Conservation (phyloP, 495 filamentous ascomycete genomes). For the Evansstolkia leycettana region DNA sequence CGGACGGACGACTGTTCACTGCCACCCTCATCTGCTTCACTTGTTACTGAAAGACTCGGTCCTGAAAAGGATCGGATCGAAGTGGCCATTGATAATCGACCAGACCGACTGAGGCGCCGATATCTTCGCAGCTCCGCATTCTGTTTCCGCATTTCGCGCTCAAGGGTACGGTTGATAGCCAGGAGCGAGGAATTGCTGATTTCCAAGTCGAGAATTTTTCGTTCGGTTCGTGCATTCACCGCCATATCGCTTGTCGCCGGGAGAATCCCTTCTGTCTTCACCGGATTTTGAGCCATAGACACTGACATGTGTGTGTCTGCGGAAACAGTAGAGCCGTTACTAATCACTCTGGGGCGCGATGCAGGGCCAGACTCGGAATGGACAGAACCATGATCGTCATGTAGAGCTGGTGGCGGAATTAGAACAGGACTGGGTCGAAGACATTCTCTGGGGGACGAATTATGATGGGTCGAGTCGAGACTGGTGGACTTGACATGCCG, state of each 20-base stretch:
- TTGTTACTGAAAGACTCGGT: conserved; percentile 20
- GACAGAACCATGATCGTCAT: conserved; percentile 11
- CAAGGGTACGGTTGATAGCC: conserved; percentile 91
- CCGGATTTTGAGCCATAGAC: conserved; percentile 30
- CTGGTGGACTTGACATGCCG: conserved; percentile 29
- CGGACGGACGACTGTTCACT: conserved; percentile 22
- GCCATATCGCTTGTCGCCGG: conserved; percentile 56
- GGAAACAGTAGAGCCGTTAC: conserved; percentile 24
- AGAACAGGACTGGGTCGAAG: conserved; percentile 25
- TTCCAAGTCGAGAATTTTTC: conserved; percentile 94
- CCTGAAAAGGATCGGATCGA: conserved; percentile 33
- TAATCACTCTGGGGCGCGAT: conserved; percentile 28
- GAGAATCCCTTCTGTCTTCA: conserved; percentile 28
- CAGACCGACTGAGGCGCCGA: conserved; percentile 66
- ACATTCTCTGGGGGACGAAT: conserved; percentile 9
- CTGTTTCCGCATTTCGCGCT: conserved; percentile 84
- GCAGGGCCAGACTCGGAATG: conserved; percentile 20
- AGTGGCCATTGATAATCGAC: conserved; percentile 47
- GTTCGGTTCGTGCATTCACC: conserved; percentile 74
- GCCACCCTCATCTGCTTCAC: conserved; percentile 22
- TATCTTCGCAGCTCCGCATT: conserved; percentile 77
- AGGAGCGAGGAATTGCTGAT: conserved; percentile 93
- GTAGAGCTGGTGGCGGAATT: conserved; percentile 12
- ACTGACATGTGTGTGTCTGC: conserved; percentile 12
- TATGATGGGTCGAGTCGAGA: conserved; percentile 19